Evolutionary conservation across 768 basidiomycete genomes (phyloP).

Genomic region (Rhizopogon vinicolor): DNA sequence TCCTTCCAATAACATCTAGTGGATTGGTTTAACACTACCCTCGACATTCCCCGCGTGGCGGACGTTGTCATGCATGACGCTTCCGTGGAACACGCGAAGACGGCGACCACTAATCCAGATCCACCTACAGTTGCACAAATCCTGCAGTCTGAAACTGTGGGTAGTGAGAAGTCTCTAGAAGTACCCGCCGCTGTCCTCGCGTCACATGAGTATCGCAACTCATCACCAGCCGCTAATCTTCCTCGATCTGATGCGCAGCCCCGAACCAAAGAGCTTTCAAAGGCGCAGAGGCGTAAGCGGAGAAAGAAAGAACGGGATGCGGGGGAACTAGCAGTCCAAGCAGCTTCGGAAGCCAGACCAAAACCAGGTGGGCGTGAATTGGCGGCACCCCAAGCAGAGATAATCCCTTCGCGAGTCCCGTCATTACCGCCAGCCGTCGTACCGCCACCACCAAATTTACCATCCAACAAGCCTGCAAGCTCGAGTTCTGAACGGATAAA

Average conservation of each 20-base stretch:
- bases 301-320: neutral
- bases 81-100: neutral
- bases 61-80: conserved; percentile 8
- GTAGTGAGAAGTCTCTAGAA: neutral
- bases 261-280: neutral
- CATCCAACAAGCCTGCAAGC: neutral
- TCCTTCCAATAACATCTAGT: conserved; percentile 11
- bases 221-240: neutral
- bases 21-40: conserved; percentile 20
- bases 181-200: neutral
- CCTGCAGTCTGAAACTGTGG: neutral
- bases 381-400: neutral
- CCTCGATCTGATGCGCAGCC: neutral
- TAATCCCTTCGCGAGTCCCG: neutral
- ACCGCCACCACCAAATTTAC: neutral
- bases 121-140: too few relatives aligned
- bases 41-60: conserved; percentile 7
- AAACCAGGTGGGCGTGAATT: neutral
- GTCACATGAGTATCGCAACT: neutral
- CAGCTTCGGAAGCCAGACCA: neutral
- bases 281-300: neutral
- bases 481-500: too few relatives aligned
- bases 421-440: neutral
- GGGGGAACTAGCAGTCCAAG: neutral
- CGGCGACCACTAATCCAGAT: neutral